Conservation (phyloP, 345 rosid species). For the Murraya paniculata region DNA sequence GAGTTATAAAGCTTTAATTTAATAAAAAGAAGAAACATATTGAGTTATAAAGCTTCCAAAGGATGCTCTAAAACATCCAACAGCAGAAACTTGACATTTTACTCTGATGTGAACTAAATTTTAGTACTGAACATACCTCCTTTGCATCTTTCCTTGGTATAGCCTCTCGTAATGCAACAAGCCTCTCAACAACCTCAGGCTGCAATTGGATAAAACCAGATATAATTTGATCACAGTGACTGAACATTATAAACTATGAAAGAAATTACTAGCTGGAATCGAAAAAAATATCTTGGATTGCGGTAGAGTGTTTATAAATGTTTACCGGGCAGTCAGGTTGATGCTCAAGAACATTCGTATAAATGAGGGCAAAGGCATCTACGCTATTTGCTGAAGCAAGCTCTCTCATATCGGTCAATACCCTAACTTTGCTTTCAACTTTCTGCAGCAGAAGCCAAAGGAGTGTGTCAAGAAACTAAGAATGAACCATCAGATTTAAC, state of each 20-base stretch:
- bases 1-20: neutral
- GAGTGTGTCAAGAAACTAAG: neutral
- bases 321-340: slow-evolving; percentile 98
- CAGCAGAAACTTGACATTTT: neutral
- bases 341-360: slow-evolving; percentile 91
- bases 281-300: slow-evolving; percentile 2
- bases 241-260: neutral
- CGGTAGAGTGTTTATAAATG: slow-evolving; percentile 10
- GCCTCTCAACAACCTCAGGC: slow-evolving; percentile 99
- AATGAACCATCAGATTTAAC: neutral
- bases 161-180: slow-evolving; percentile 90
- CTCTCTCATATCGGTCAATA: slow-evolving; percentile 89
- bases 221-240: neutral
- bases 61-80: neutral
- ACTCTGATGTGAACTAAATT: neutral
- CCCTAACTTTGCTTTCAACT: slow-evolving; percentile 88
- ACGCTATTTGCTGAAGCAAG: slow-evolving; percentile 99
- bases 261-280: neutral
- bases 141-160: slow-evolving; percentile 96
- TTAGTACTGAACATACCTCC: slow-evolving; percentile 53
- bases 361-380: slow-evolving; percentile 90
- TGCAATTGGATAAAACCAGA: slow-evolving; percentile 26
- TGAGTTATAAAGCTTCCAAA: neutral
- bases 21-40: neutral
- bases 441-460: slow-evolving; percentile 49